Evolutionary conservation across 2,329 filamentous ascomycete species (phyloP), one percentile per base, ranked within the genome.

Genomic region (Grosmannia huntii): DNA sequence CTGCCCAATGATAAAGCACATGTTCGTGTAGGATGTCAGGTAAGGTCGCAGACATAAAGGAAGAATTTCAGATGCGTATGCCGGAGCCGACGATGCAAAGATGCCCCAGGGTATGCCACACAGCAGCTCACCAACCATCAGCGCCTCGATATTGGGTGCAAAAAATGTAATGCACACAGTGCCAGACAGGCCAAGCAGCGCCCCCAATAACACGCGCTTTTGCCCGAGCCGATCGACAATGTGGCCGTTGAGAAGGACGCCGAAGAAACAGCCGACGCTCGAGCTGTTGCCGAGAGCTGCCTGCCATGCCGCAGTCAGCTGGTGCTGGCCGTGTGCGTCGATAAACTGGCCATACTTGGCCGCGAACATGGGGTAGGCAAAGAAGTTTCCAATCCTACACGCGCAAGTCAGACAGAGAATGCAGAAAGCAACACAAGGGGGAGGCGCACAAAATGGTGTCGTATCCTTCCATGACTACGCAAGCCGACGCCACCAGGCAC

Each of bases 221-320:
- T 75, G 74, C 0, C 76, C 76, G 38, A 67, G 72, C 4, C 69
- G 66, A 41, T 77, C 70, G 16, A 75, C 71, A 12, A 79, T 63
- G 56, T 76, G 70, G 4, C 79, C 79, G 59, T 75, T 78, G 25
- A 77, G 60, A 11, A 77, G 66, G 3, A 76, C 69, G 1, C 78
- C 79, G 3, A 80, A 57, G 23, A 82, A 76, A 16, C 73, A 70
- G 4, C 78, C 78, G 10, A 75, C 71, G 19, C 70, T 66, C 0
- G 73, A 53, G 57, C 60, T 61, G 60, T 64, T 65, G 28, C 68
- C 68, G 0, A 82, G 65, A 0, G 71, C 76, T 3, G 76, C 71
- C 63, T 80, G 77, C 79, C 79, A 82, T 0, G 72, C 62, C 0
- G 75, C 73, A 0, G 73, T 68, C 28, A 82, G 67, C 60, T 79